Evolutionary conservation across 192 early-diverging fungal species (phyloP).

Genomic region (Linnemannia elongata): DNA sequence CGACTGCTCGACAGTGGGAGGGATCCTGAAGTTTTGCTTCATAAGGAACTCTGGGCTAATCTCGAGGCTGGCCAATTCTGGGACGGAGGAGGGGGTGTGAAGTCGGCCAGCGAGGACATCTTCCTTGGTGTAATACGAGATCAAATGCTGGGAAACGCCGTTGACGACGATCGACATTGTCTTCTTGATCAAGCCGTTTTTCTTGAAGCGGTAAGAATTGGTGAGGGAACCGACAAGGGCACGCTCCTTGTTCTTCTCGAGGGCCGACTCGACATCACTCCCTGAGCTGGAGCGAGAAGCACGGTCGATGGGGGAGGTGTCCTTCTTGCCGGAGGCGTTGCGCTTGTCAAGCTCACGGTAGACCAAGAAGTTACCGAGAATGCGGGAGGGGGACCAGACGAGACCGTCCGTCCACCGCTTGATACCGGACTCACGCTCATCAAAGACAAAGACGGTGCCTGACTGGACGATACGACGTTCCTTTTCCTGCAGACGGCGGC

Average conservation of each 20-base stretch:
- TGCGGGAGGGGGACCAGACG: conserved; percentile 87
- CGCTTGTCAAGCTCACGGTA: conserved; percentile 80
- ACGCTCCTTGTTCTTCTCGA: conserved; percentile 67
- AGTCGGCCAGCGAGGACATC: conserved; percentile 65
- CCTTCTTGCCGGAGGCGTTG: conserved; percentile 63
- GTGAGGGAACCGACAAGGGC: conserved; percentile 69
- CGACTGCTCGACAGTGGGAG: conserved; percentile 59
- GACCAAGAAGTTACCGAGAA: conserved; percentile 83
- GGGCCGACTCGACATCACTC: conserved; percentile 52
- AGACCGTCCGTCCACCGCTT: conserved; percentile 91
- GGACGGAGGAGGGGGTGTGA: conserved; percentile 67
- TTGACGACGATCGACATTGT: conserved; percentile 82
- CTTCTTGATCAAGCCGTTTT: conserved; percentile 80
- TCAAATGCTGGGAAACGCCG: conserved; percentile 72
- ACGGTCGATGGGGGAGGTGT: conserved; percentile 61
- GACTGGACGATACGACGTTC: conserved; percentile 79
- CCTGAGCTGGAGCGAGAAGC: conserved; percentile 49
- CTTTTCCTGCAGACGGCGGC: conserved; percentile 77
- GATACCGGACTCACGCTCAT: conserved; percentile 86
- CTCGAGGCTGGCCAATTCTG: conserved; percentile 67
- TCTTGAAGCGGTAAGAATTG: conserved; percentile 69
- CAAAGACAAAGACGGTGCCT: conserved; percentile 89
- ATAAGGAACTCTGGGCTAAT: conserved; percentile 70
- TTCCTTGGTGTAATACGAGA: conserved; percentile 70
- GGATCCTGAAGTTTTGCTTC: conserved; percentile 74